Base-by-base conservation (phyloP, 768 basidiomycete species). In the Lactarius hengduanensis region DNA sequence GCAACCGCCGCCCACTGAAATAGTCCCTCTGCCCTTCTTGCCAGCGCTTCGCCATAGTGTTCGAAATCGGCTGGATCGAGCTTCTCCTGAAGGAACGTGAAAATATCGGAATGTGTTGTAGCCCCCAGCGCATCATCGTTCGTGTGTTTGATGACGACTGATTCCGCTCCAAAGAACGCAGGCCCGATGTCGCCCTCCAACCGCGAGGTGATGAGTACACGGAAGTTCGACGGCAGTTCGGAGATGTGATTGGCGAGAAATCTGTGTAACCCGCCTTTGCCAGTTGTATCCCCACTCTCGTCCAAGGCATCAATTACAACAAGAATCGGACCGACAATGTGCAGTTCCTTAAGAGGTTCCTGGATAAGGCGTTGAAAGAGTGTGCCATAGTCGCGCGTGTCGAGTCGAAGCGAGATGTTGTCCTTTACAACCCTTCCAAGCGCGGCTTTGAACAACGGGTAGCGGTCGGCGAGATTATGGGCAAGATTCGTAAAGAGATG, bases 131-230 rank as follows among this genome's bases (percentile, higher is more conserved):
- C 4, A n/a, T 16, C 26, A 3, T 59, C 58, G 34, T n/a, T 15
- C 34, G 34, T 57, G 18, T 57, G 18, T 34, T 20, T 57, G 56
- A 57, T n/a, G 4, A 26, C 9, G 16, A 32, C 28, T 18, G 58
- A 59, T 16, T 11, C 0, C 4, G 58, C 40, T 8, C 0, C 40
- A 28, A 20, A 2, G 26, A 59, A 59, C 15, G 41, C 41, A 4
- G 58, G 5, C 22, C 11, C 40, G 58, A 59, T 41, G 8, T 18
- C 40, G 3, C n/a, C 11, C 32, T 57, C 56, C 0, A 18, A 32
- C n/a, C 56, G 56, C 11, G 56, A 57, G 18, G 56, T 41, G 58
- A 59, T 59, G 16, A 59, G 26, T 28, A 59, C 40, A 28, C 58
- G 58, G 58, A 59, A 59, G 40, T 59, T 59, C 13, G 58, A 11